A percentile compares a stretch with the other conserved stretches of the same genome.
These are phyloP conservation scores for Hordeum marinum DNA, from an alignment of 176 grass and related monocot genomes.

Conservation along the genomic window DNA sequence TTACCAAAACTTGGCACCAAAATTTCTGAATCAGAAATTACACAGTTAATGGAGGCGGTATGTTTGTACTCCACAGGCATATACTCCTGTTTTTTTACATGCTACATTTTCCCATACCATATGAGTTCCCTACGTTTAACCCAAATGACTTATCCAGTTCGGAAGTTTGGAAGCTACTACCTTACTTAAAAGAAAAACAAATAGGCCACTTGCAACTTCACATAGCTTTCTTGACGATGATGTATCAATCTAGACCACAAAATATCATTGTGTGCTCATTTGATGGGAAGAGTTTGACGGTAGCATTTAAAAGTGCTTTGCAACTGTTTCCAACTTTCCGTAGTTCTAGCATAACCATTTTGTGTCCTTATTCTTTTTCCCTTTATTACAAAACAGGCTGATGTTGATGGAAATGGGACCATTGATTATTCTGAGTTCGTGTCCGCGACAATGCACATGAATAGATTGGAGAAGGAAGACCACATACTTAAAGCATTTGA, in stretches of 20 bases:
- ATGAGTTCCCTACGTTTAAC: not conserved
- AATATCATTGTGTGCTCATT: not conserved
- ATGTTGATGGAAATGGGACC: constrained; percentile 98
- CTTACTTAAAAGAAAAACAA: not conserved
- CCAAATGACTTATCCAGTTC: not conserved
- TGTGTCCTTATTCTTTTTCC: not conserved
- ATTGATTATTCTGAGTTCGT: constrained; percentile 98
- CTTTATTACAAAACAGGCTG: constrained; percentile 58
- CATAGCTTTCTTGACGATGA: not conserved
- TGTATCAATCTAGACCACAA: not conserved
- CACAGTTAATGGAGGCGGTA: constrained; percentile 97
- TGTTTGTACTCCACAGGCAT: constrained; percentile 19
- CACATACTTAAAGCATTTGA: constrained; percentile 97
- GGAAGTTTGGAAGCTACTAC: constrained; percentile 5
- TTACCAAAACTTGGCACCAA: constrained; percentile 96
- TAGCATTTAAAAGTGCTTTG: not conserved
- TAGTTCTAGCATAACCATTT: not conserved
- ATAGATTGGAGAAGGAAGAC: constrained; percentile 93
- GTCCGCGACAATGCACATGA: constrained; percentile 99
- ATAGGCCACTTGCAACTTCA: not conserved
- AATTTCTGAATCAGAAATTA: constrained; percentile 96
- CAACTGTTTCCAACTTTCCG: not conserved
- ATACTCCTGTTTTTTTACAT: constrained; percentile 4
- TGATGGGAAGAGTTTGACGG: not conserved
- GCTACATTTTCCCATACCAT: not conserved